These are phyloP conservation scores for Xylariales sp. DNA, from an alignment of 2,329 filamentous ascomycete genomes.

Conservation along the genomic window DNA sequence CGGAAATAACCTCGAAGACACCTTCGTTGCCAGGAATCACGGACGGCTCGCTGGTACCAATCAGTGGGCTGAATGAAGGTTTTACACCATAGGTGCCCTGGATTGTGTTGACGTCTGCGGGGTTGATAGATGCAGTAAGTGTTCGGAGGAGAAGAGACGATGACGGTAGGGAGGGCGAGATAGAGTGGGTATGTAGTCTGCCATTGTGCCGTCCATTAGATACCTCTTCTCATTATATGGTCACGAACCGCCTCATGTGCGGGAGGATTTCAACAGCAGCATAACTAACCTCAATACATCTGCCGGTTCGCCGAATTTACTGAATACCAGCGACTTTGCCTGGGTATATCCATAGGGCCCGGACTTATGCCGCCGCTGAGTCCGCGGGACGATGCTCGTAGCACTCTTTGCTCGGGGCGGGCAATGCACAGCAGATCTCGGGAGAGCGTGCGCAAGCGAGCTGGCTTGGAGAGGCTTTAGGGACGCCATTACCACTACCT, in stretches of 20 bases:
- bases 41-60: slow-evolving; percentile 73
- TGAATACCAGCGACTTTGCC: slow-evolving; percentile 76
- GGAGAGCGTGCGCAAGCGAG: too few species aligned
- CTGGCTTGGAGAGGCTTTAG: slow-evolving; percentile 1
- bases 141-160: slow-evolving; percentile 72
- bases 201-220: too few species aligned
- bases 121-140: slow-evolving; percentile 90
- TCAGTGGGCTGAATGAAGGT: slow-evolving; percentile 67
- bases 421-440: too few species aligned
- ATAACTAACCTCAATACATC: slow-evolving; percentile 58
- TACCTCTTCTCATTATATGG: too few species aligned
- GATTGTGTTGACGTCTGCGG: slow-evolving; percentile 95
- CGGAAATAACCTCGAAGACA: slow-evolving; percentile 83
- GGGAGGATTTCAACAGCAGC: too few species aligned
- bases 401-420: too few species aligned
- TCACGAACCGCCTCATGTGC: too few species aligned
- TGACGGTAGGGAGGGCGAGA: slow-evolving; percentile 66
- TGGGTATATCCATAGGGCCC: slow-evolving; percentile 77
- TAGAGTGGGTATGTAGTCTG: slow-evolving; percentile 70
- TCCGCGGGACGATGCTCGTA: too few species aligned
- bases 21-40: slow-evolving; percentile 88
- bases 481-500: slow-evolving; percentile 1
- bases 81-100: slow-evolving; percentile 93
- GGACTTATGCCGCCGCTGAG: slow-evolving; percentile 44
- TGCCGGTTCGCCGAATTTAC: slow-evolving; percentile 68